phyloP scores from a whole-genome alignment of 1,284 basidiomycete genomes.

The Lignosus rhinocerotis region DNA sequence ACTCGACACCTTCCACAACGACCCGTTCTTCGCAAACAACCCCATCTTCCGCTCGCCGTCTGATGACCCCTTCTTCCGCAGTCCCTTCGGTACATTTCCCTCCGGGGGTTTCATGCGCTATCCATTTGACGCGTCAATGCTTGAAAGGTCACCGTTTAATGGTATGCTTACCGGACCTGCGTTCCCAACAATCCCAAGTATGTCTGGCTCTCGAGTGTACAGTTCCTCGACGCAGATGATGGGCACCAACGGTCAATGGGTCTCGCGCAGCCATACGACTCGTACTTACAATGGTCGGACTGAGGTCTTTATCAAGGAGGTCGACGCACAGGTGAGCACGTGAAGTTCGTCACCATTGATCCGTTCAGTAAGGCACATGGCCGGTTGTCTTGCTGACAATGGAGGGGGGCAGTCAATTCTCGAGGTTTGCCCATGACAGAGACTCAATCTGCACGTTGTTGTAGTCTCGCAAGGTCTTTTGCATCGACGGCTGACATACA shows the following conservation, averaged over 20 bases:
- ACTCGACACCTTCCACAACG: constrained; percentile 27
- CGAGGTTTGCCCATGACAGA: too few relatives aligned
- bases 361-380: too few relatives aligned
- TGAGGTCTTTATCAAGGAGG: constrained; percentile 54
- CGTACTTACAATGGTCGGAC: constrained; percentile 66
- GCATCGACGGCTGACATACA: not conserved
- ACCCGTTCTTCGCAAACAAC: constrained; percentile 33
- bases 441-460: too few relatives aligned
- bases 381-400: too few relatives aligned
- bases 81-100: constrained; percentile 23
- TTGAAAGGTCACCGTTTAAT: constrained; percentile 17
- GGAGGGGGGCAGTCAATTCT: too few relatives aligned
- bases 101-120: not conserved
- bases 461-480: not conserved
- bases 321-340: constrained; percentile 54
- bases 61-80: constrained; percentile 21
- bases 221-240: constrained; percentile 25
- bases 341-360: not conserved
- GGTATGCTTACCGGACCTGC: not conserved
- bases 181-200: constrained; percentile 3
- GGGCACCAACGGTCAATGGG: constrained; percentile 40
- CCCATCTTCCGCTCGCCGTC: constrained; percentile 23
- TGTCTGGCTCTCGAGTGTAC: constrained; percentile 20
- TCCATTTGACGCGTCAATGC: constrained; percentile 9
- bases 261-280: constrained; percentile 53